Evolutionary conservation across 768 basidiomycete species (phyloP).

Genomic region (Lanmaoa pseudosensibilis): DNA sequence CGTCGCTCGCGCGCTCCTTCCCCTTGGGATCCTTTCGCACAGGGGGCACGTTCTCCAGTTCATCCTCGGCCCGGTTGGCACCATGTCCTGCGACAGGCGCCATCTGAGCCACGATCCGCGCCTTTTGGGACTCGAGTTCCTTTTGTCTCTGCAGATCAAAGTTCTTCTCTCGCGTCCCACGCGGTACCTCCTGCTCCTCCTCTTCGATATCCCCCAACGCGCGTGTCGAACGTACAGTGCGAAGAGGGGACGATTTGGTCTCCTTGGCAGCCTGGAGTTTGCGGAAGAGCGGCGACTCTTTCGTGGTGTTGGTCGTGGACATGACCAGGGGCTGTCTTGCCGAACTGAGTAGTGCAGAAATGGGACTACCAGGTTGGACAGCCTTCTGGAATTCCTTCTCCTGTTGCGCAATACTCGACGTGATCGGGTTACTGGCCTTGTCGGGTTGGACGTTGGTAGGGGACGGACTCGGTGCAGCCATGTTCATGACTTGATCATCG

Average conservation of each 20-base stretch:
- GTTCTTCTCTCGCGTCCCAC: constrained; percentile 39
- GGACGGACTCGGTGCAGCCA: constrained; percentile 42
- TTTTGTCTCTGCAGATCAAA: constrained; percentile 52
- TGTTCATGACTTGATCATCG: constrained; percentile 50
- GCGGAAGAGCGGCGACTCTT: constrained; percentile 39
- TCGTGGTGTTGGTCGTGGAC: constrained; percentile 45
- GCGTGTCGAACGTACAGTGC: constrained; percentile 39
- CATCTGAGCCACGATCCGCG: constrained; percentile 93
- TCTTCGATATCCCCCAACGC: constrained; percentile 49
- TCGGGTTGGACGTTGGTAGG: constrained; percentile 18
- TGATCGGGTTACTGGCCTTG: constrained; percentile 41
- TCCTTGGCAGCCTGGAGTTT: constrained; percentile 58
- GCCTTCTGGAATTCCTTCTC: constrained; percentile 98
- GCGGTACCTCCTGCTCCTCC: constrained; percentile 42
- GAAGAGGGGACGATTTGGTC: constrained; percentile 54
- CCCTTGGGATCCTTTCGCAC: constrained; percentile 31
- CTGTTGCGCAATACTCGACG: constrained; percentile 72
- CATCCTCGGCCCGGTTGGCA: constrained; percentile 34
- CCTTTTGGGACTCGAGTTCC: constrained; percentile 88
- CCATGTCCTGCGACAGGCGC: constrained; percentile 46
- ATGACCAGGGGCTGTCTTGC: constrained; percentile 87
- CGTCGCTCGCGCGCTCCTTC: constrained; percentile 31
- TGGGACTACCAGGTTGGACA: constrained; percentile 92
- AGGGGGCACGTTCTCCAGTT: constrained; percentile 36
- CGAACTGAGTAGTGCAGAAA: constrained; percentile 85